Conservation (phyloP, 257 asterid genomes). For the Marsdenia floribunda region DNA sequence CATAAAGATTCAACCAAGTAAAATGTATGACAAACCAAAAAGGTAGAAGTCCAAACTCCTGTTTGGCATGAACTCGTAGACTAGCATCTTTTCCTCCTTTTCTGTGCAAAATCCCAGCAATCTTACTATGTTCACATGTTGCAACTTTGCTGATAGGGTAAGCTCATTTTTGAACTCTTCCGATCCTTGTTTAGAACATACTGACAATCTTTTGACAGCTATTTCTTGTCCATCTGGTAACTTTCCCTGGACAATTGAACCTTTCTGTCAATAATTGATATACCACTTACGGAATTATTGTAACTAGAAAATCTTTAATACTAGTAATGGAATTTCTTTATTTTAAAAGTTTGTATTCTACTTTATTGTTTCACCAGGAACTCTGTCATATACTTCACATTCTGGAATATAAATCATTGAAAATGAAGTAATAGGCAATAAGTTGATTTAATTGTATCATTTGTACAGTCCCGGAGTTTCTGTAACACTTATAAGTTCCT, state of each 20-base stretch:
- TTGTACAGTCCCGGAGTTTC: too few species aligned
- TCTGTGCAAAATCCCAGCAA: conserved; percentile 27
- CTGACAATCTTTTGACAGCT: conserved; percentile 36
- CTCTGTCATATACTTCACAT: not conserved
- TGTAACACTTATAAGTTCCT: too few species aligned
- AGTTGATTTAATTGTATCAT: too few species aligned
- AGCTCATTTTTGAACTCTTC: conserved; percentile 37
- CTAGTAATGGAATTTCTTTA: not conserved
- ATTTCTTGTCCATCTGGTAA: conserved; percentile 26
- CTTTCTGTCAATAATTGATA: not conserved
- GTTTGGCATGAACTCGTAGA: conserved; percentile 35
- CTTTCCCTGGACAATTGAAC: conserved; percentile 25
- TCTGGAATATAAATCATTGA: not conserved
- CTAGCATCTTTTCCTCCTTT: conserved; percentile 29
- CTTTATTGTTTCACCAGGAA: not conserved
- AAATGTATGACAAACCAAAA: not conserved
- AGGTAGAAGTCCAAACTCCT: conserved; percentile 28
- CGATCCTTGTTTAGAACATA: conserved; percentile 30
- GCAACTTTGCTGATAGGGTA: conserved; percentile 28
- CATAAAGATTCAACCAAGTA: not conserved
- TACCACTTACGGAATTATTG: not conserved
- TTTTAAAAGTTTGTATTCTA: not conserved
- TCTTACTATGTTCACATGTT: conserved; percentile 34
- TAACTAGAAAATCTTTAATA: not conserved
- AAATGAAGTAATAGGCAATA: too few species aligned